phyloP scores from a whole-genome alignment of 2,329 filamentous ascomycete species.

The Zasmidium citrigriseum region DNA sequence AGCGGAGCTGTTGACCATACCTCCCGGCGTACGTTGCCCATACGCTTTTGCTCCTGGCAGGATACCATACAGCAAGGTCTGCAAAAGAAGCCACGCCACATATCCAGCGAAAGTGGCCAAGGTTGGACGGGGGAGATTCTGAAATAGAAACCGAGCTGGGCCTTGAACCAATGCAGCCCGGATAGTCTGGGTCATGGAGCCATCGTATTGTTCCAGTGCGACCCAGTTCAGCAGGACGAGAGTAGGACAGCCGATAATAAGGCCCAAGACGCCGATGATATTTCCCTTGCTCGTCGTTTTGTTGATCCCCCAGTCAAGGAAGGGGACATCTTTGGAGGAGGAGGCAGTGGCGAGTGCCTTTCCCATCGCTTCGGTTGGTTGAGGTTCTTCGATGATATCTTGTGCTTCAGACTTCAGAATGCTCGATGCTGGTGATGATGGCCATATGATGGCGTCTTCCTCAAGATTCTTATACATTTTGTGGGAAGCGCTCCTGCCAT shows the following conservation, averaged over 20 bases:
- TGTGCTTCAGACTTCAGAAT: neutral
- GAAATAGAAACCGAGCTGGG: neutral
- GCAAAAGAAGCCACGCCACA: constrained; percentile 8
- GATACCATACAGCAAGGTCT: constrained; percentile 7
- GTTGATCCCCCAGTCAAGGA: neutral
- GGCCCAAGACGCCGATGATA: constrained; percentile 1
- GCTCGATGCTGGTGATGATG: neutral
- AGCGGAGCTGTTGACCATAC: neutral
- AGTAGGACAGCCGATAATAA: constrained; percentile 6
- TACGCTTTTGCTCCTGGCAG: constrained; percentile 10
- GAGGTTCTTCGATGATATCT: neutral
- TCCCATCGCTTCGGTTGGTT: neutral
- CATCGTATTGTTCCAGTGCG: constrained; percentile 13
- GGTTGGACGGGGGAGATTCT: constrained; percentile 6
- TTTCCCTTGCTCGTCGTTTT: neutral
- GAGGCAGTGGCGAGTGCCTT: neutral
- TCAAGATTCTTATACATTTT: no score
- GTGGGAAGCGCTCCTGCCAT: no score
- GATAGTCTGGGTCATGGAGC: constrained; percentile 2
- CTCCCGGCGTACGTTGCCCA: constrained; percentile 14
- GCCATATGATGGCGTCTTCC: no score
- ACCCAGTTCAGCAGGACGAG: constrained; percentile 12
- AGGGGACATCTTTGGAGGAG: neutral
- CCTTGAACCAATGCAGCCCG: neutral
- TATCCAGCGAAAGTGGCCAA: constrained; percentile 6